Conservation (phyloP, 495 filamentous ascomycete genomes). For the Podospora tetraspora region DNA sequence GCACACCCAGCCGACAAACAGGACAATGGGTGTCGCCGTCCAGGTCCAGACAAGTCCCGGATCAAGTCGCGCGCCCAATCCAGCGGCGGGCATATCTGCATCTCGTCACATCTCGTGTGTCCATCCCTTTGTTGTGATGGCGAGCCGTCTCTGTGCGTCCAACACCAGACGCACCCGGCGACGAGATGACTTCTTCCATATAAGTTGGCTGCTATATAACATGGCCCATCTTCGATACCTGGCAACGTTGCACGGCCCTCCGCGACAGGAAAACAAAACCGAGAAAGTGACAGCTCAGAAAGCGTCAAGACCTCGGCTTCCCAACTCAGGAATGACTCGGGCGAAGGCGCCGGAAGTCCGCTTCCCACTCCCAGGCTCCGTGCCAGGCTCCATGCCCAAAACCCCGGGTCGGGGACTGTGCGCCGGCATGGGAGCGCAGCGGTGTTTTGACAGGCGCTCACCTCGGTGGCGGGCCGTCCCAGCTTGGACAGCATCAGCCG, state of each 20-base stretch:
- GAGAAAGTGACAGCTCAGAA: not conserved
- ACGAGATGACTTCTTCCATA: not conserved
- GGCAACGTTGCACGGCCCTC: not conserved
- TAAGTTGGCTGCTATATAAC: not conserved
- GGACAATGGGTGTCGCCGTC: not conserved
- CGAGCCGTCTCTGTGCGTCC: not conserved
- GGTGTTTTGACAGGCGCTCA: not conserved
- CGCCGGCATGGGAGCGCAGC: not conserved
- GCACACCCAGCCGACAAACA: not conserved
- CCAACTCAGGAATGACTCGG: not conserved
- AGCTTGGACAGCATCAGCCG: not conserved
- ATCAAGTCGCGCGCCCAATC: not conserved
- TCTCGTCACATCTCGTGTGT: not conserved
- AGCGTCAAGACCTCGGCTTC: not conserved
- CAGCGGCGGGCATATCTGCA: not conserved
- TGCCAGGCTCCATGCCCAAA: not conserved
- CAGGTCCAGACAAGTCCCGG: not conserved
- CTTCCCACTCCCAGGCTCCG: not conserved
- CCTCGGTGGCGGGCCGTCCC: not conserved
- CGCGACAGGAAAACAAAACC: not conserved
- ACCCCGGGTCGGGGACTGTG: not conserved
- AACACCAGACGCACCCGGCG: not conserved
- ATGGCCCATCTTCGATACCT: not conserved
- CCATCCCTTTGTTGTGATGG: constrained; percentile 1
- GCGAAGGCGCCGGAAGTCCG: not conserved